Percentiles rank a stretch among this genome's conserved stretches.
These are phyloP conservation scores for Cladosporium colombiae DNA, from an alignment of 2,329 filamentous ascomycete genomes.

Conservation along the genomic window DNA sequence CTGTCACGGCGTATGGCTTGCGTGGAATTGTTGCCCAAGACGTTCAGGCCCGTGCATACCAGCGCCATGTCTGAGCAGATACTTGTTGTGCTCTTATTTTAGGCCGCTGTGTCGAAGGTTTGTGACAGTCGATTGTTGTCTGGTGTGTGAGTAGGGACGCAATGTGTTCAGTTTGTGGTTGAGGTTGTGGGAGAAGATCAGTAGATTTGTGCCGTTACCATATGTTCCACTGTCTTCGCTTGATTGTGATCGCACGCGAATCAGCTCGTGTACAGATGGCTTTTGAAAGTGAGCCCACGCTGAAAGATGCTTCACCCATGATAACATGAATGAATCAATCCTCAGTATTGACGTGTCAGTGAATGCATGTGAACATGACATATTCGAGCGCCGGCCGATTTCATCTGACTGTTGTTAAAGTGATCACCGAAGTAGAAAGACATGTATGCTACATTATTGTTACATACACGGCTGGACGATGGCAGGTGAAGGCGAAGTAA, in stretches of 20 bases:
- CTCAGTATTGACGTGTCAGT: too few species aligned
- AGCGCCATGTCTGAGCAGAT: not conserved
- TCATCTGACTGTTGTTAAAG: too few species aligned
- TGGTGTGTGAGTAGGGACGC: not conserved
- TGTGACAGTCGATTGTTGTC: too few species aligned
- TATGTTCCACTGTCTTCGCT: not conserved
- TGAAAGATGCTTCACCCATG: not conserved
- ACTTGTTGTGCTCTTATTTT: too few species aligned
- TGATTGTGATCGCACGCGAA: not conserved
- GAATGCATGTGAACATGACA: not conserved
- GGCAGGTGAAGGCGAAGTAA: not conserved
- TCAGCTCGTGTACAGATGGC: not conserved
- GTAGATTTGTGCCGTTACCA: not conserved
- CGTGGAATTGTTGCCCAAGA: not conserved
- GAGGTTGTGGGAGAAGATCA: not conserved
- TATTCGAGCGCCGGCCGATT: too few species aligned
- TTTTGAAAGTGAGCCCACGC: not conserved
- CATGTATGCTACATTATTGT: too few species aligned
- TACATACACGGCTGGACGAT: too few species aligned
- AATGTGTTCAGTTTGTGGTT: not conserved
- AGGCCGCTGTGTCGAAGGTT: too few species aligned
- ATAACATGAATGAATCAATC: not conserved
- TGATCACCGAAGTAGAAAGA: too few species aligned
- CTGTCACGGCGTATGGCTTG: not conserved
- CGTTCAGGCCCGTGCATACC: not conserved